A percentile compares a stretch with the other conserved stretches of the same genome.
These are phyloP conservation scores for Glebionis coronaria DNA, from an alignment of 129 eudicot species.

Conservation along the genomic window DNA sequence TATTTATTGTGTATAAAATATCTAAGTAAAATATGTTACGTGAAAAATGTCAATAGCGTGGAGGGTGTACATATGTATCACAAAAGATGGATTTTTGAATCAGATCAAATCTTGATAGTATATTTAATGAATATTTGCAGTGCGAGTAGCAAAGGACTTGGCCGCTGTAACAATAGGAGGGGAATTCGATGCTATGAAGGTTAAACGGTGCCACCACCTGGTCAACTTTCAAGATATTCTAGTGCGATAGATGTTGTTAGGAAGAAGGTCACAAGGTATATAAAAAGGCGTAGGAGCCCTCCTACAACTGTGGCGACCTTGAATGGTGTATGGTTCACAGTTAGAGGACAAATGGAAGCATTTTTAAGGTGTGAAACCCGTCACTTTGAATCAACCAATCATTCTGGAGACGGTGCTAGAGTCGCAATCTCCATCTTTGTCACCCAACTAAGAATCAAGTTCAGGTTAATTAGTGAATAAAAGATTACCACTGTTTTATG, in stretches of 20 bases:
- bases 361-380: slow-evolving; percentile 34
- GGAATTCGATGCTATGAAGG: slow-evolving; percentile 87
- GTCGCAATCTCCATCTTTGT: slow-evolving; percentile 77
- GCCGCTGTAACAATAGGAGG: slow-evolving; percentile 90
- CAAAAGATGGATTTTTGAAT: not conserved
- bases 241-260: slow-evolving; percentile 90
- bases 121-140: slow-evolving; percentile 31
- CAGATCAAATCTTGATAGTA: not conserved
- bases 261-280: slow-evolving; percentile 84
- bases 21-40: no score
- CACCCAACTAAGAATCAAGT: slow-evolving; percentile 81
- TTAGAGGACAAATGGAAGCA: slow-evolving; percentile 88
- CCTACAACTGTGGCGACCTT: slow-evolving; percentile 96
- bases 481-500: not conserved
- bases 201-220: slow-evolving; percentile 74
- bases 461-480: slow-evolving; percentile 58
- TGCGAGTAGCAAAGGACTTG: slow-evolving; percentile 79
- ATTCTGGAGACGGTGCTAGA: slow-evolving; percentile 91
- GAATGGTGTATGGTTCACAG: slow-evolving; percentile 77
- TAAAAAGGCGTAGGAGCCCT: slow-evolving; percentile 90
- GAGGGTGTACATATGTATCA: not conserved
- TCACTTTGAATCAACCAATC: slow-evolving; percentile 73
- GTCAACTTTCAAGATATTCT: slow-evolving; percentile 69
- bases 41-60: not conserved
- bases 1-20: no score